Percentiles rank a stretch among this genome's conserved stretches.
Conservation (phyloP, 169 alveolate species). For the Neospora caninum region DNA sequence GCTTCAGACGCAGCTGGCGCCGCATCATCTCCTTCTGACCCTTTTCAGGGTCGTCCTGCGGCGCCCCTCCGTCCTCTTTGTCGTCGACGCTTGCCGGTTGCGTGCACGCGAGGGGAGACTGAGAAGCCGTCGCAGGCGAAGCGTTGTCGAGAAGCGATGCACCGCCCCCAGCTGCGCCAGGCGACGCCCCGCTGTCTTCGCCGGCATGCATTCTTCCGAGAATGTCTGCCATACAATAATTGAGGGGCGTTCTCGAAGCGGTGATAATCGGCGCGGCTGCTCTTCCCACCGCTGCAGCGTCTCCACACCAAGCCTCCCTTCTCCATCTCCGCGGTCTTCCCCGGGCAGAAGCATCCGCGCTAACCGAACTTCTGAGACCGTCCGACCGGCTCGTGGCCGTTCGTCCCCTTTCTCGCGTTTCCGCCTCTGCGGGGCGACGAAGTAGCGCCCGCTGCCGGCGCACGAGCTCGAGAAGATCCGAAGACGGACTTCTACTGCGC, state of each 20-base stretch:
- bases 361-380: background rate
- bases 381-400: background rate
- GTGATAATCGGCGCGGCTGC: background rate
- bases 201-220: constrained; percentile 32
- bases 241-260: background rate
- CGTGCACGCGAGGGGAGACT: background rate
- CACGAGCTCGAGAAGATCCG: background rate
- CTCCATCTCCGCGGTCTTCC: background rate
- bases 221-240: constrained; percentile 13
- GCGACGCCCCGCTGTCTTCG: constrained; percentile 13
- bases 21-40: background rate
- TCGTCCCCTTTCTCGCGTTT: background rate
- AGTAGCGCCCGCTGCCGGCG: background rate
- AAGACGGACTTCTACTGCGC: background rate
- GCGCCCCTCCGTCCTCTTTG: background rate
- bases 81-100: background rate
- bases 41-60: background rate
- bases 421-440: background rate
- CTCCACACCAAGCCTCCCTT: background rate
- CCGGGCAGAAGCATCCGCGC: background rate
- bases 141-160: background rate
- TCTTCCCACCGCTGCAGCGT: background rate
- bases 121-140: background rate
- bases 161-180: background rate
- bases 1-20: background rate